Evolutionary conservation across 768 basidiomycete species (phyloP).

Genomic region (Thelephora ganbajun): DNA sequence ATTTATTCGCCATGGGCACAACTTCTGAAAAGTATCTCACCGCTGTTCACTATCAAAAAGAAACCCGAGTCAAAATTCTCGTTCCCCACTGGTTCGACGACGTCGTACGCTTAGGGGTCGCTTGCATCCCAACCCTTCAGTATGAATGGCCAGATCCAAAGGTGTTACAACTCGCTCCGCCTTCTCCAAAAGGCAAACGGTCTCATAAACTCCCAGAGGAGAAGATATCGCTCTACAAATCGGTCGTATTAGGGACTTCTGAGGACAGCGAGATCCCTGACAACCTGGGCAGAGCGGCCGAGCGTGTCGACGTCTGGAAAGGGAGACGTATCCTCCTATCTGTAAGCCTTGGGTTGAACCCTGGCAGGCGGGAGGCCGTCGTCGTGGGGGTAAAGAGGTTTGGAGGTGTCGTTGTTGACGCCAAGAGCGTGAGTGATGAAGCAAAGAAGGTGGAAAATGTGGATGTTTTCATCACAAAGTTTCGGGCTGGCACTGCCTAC

Average conservation of each 20-base stretch:
- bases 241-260: constrained; percentile 10
- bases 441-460: constrained; percentile 30
- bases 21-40: constrained; percentile 31
- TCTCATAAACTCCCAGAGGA: constrained; percentile 15
- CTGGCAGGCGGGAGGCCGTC: constrained; percentile 36
- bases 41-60: constrained; percentile 41
- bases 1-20: constrained; percentile 52
- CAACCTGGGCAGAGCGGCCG: constrained; percentile 5
- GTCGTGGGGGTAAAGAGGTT: constrained; percentile 44
- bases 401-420: constrained; percentile 36
- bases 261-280: neutral
- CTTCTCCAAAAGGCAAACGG: constrained; percentile 16
- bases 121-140: constrained; percentile 32
- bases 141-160: constrained; percentile 70
- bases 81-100: constrained; percentile 93
- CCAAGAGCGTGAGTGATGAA: constrained; percentile 19
- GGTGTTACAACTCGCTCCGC: constrained; percentile 22
- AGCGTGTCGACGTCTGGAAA: constrained; percentile 36
- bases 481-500: constrained; percentile 56
- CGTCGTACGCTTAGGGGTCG: constrained; percentile 35
- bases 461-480: constrained; percentile 67
- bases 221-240: constrained; percentile 22
- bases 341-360: constrained; percentile 37
- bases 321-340: constrained; percentile 49
- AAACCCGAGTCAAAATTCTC: constrained; percentile 51